A percentile compares a stretch with the other conserved stretches of the same genome.
Conservation (phyloP, 78 protist species). For the Dictyostelium firmibasis region DNA sequence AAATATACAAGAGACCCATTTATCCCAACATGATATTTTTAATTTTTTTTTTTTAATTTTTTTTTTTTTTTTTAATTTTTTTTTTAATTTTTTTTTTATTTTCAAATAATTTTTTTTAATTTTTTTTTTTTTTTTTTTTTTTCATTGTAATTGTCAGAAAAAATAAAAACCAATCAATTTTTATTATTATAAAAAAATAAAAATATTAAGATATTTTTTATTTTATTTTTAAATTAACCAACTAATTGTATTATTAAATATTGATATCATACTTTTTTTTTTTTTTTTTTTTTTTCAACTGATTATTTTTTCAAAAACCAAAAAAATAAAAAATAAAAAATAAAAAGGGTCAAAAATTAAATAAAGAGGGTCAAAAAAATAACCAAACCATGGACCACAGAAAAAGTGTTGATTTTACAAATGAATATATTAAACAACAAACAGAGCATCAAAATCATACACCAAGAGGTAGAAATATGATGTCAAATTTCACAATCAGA, state of each 20-base stretch:
- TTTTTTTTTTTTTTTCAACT: neutral
- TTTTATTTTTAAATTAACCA: no score
- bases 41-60: no score
- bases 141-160: neutral
- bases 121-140: no score
- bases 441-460: neutral
- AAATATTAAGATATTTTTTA: no score
- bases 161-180: neutral
- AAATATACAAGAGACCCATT: no score
- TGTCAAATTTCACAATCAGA: neutral
- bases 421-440: neutral
- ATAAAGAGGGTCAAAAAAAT: neutral
- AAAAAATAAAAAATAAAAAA: neutral
- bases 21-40: no score
- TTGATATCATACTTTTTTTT: no score
- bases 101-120: no score
- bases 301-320: neutral
- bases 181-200: no score
- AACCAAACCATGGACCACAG: neutral
- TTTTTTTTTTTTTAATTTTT: no score
- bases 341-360: neutral
- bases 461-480: neutral
- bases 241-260: neutral
- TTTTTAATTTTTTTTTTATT: no score
- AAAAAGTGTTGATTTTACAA: neutral